Conservation (phyloP, 768 basidiomycete genomes). For the Gautieria morchelliformis region DNA sequence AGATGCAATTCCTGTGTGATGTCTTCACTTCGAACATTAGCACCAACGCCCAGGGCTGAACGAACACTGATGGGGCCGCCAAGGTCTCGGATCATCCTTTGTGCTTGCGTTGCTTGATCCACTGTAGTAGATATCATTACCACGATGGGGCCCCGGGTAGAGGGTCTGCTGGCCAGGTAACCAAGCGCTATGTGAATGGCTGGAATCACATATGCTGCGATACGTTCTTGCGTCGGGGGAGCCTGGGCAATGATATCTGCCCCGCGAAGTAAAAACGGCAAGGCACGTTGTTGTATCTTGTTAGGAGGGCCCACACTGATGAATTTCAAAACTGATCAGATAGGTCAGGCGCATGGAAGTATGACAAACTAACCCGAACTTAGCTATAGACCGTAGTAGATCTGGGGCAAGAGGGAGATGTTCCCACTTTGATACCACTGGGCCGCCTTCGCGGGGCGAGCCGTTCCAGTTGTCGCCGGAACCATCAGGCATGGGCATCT, state of each 20-base stretch:
- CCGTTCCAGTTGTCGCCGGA: constrained; percentile 43
- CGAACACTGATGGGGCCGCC: constrained; percentile 90
- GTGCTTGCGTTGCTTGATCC: constrained; percentile 96
- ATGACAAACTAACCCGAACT: constrained; percentile 71
- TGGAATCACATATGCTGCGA: constrained; percentile 93
- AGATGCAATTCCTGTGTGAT: constrained; percentile 68
- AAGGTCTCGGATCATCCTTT: constrained; percentile 88
- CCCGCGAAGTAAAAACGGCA: constrained; percentile 89
- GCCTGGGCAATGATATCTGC: constrained; percentile 98
- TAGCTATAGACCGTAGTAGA: constrained; percentile 75
- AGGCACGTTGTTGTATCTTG: constrained; percentile 95
- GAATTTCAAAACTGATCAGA: neutral
- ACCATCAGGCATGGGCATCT: constrained; percentile 40
- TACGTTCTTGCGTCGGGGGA: constrained; percentile 95
- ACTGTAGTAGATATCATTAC: constrained; percentile 97
- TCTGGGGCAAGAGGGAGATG: constrained; percentile 81
- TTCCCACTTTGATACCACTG: constrained; percentile 92
- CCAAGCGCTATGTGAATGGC: constrained; percentile 76
- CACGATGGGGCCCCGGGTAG: constrained; percentile 73
- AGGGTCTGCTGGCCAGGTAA: constrained; percentile 43
- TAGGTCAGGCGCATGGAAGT: constrained; percentile 1
- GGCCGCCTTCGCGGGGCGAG: constrained; percentile 60
- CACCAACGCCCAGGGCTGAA: constrained; percentile 80
- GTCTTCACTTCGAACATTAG: constrained; percentile 52
- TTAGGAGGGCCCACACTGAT: constrained; percentile 90